These are phyloP conservation scores for Scleroderma bovista DNA, from an alignment of 768 basidiomycete genomes.

Conservation along the genomic window DNA sequence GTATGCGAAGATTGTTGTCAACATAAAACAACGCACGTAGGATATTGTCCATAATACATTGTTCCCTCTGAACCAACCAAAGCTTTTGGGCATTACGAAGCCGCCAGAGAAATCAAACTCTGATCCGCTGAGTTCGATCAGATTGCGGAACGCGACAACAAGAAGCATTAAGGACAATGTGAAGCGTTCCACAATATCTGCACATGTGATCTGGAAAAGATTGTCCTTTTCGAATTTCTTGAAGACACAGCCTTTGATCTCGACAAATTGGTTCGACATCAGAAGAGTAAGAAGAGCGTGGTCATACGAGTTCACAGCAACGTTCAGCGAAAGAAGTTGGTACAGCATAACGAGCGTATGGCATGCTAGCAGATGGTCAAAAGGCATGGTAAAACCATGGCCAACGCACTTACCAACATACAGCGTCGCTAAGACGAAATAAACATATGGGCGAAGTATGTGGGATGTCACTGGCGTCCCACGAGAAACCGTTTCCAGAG, in stretches of 20 bases:
- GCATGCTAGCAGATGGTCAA: conserved; percentile 45
- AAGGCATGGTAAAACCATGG: background rate
- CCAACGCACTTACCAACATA: conserved; percentile 66
- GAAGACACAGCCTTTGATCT: conserved; percentile 99
- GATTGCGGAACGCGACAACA: conserved; percentile 88
- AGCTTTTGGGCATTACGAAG: conserved; percentile 73
- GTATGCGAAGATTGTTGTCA: background rate
- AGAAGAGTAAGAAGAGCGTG: conserved; percentile 90
- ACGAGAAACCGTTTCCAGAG: conserved; percentile 68
- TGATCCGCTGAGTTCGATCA: conserved; percentile 89
- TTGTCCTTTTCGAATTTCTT: conserved; percentile 99
- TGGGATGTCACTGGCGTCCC: conserved; percentile 53
- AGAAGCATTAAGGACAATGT: conserved; percentile 86
- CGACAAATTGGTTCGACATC: conserved; percentile 97
- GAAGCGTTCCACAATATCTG: conserved; percentile 98
- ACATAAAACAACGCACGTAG: conserved; percentile 51
- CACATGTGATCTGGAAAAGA: conserved; percentile 97
- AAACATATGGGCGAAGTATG: conserved; percentile 75
- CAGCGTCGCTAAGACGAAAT: conserved; percentile 72
- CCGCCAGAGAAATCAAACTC: conserved; percentile 75
- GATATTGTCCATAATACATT: conserved; percentile 84
- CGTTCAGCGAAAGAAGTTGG: conserved; percentile 90
- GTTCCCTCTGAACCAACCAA: conserved; percentile 78
- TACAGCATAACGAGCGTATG: conserved; percentile 96
- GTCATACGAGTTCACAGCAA: conserved; percentile 97